Evolutionary conservation across 2,329 filamentous ascomycete genomes (phyloP), one percentile per base, ranked within the genome.

Genomic region (Fusarium napiforme): DNA sequence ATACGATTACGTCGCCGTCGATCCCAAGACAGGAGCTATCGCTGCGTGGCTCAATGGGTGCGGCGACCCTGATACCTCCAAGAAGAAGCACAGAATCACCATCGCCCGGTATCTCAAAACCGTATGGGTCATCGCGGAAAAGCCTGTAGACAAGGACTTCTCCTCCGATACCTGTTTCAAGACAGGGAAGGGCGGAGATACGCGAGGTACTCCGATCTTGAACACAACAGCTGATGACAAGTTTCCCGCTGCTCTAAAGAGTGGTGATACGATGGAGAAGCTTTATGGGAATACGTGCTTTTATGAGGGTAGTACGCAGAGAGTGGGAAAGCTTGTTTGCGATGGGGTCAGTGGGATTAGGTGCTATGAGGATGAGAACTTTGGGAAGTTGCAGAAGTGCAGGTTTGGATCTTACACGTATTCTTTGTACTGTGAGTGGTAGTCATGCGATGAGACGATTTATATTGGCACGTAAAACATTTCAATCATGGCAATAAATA

Each of bases 1-100:
- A 5, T 14, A 46, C 1, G 67, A 72, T 9, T 72, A 71, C 19
- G 28, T 72, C 21, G 60, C 49, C 3, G 50, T 72, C 3, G 67
- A 71, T 18, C 67, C 56, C 9, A 58, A 61, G 1, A 64, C 56
- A 1, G 70, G 70, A 11, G 60, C 64, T 0, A 50, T 70, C 11
- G 64, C 12, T 3, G 64, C 59, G 3, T 71, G 68, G 68, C 60
- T 71, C 8, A 71, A 66, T 11, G 59, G 67, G 1, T 69, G 67
- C 12, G 49, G 37, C 4, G 46, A 65, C 19, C 34, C 36, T 36
- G 53, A 53, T 9, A 49, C 21, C 2, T 60, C 53, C 7, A 52
- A 66, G 23, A 60, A 68, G 40, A 68, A 42, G 36, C 53, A 68
- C 39, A 19, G 50, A 18, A 36, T 50, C 18, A 52, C 49, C 12